Evolutionary conservation across 352 stramenopile genomes (phyloP).

Genomic region (Thraustotheca clavata): DNA sequence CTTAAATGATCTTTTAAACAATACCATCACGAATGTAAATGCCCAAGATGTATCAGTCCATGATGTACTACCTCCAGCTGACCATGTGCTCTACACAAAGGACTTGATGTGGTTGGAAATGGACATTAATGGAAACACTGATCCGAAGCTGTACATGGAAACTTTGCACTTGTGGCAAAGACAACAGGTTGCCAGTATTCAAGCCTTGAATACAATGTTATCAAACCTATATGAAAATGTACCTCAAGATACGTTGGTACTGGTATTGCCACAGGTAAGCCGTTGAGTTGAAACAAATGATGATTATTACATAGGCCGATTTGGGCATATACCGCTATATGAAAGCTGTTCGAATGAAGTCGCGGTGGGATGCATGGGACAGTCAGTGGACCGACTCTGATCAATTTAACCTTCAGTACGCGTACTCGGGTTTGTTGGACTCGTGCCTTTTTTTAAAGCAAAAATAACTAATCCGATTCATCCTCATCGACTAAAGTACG

Average conservation of each 20-base stretch:
- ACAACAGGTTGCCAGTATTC: constrained; percentile 40
- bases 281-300: background rate
- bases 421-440: constrained; percentile 58
- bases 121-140: constrained; percentile 33
- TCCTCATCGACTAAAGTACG: constrained; percentile 75
- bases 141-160: constrained; percentile 47
- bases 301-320: constrained; percentile 31
- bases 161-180: constrained; percentile 62
- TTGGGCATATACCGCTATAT: constrained; percentile 60
- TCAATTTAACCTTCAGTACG: constrained; percentile 55
- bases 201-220: constrained; percentile 42
- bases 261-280: constrained; percentile 54
- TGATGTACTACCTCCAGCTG: background rate
- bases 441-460: constrained; percentile 55
- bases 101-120: constrained; percentile 74
- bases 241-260: constrained; percentile 40
- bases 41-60: background rate
- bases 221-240: constrained; percentile 33
- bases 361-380: constrained; percentile 60
- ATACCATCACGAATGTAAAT: background rate
- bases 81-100: constrained; percentile 21
- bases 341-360: constrained; percentile 59
- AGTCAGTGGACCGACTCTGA: constrained; percentile 40
- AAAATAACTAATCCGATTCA: constrained; percentile 42
- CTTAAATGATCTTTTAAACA: constrained; percentile 27